Evolutionary conservation across 257 asterid genomes (phyloP).

Genomic region (Knoxia roxburghii): DNA sequence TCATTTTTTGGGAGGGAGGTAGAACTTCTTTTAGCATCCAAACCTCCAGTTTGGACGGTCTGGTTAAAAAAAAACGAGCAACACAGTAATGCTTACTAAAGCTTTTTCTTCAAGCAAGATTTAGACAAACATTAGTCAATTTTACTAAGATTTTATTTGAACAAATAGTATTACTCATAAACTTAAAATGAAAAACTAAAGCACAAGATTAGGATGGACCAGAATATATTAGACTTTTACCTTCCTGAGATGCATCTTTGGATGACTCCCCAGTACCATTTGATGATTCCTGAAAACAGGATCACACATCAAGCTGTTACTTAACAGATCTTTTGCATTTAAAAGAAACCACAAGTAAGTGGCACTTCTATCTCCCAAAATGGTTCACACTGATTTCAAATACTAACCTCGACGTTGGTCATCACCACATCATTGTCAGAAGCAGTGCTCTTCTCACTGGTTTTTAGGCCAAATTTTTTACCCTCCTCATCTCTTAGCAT

Average conservation of each 20-base stretch:
- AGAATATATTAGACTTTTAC: slow-evolving; percentile 27
- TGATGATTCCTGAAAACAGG: slow-evolving; percentile 60
- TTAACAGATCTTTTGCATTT: not conserved
- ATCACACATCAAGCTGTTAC: not conserved
- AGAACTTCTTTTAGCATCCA: too few species aligned
- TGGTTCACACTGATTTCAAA: slow-evolving; percentile 3
- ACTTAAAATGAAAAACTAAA: not conserved
- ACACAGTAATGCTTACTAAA: not conserved
- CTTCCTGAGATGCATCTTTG: slow-evolving; percentile 52
- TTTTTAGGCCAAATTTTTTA: slow-evolving; percentile 73
- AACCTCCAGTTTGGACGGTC: too few species aligned
- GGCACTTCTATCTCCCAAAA: slow-evolving; percentile 13
- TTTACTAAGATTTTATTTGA: not conserved
- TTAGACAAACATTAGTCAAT: not conserved
- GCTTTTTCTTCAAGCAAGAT: not conserved
- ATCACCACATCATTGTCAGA: slow-evolving; percentile 67
- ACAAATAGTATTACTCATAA: slow-evolving; percentile 3
- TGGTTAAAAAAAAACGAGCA: not conserved
- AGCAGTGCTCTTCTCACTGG: slow-evolving; percentile 49
- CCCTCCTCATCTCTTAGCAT: slow-evolving; percentile 90
- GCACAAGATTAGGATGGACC: not conserved
- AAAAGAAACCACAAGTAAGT: not conserved
- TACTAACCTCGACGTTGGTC: slow-evolving; percentile 74
- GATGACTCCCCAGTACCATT: slow-evolving; percentile 54
- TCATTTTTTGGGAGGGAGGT: too few species aligned